Base-by-base conservation (phyloP, 768 basidiomycete genomes). In the Leccinum variicolor region DNA sequence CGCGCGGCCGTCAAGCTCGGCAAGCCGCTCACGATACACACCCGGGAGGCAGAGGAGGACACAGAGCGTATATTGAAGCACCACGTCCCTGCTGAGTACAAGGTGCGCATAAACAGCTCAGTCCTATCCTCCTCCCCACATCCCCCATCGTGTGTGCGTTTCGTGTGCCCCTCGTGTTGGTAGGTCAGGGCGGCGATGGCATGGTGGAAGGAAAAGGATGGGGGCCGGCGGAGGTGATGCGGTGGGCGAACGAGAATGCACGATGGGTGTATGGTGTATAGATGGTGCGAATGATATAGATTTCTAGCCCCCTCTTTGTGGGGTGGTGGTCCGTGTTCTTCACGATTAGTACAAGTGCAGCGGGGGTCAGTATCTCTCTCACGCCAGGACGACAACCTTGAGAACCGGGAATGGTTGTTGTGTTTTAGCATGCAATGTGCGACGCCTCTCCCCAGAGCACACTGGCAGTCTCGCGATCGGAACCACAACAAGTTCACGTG, bases 11-110 rank as follows among this genome's bases (percentile, higher is more conserved):
- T 94, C 6, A 71, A 74, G 17, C 77, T 91, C 1, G 78, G 79
- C 3, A 94, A 94, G 65, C 84, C 92, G 0, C 74, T 94, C 28
- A 92, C 90, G 1, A 91, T 94, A 47, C 92, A 94, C 65, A 92
- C 92, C 0, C 81, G 92, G 4, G 90, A 93, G 65, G 92, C 92
- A 0, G 90, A 94, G 54, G 85, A 81, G 4, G 92, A 94, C 64
- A 90, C 89, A 0, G 89, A 90, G 63, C 72, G 80, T 3, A 90
- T 94, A 50, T 63, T 95, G 57, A 92, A 87, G 63, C 81, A 79
- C n/a, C 79, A 86, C 17, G 86, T 93, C 0, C 92, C 92, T 0
- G 77, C 74, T 45, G 83, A 88, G 43, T 85, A 90, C 67, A 83
- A 76, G 64, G 90, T 88, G 26, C 1, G 77, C 60, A 8, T 39